Evolutionary conservation across 768 basidiomycete species (phyloP).

Genomic region (Aureoboletus auriporus): DNA sequence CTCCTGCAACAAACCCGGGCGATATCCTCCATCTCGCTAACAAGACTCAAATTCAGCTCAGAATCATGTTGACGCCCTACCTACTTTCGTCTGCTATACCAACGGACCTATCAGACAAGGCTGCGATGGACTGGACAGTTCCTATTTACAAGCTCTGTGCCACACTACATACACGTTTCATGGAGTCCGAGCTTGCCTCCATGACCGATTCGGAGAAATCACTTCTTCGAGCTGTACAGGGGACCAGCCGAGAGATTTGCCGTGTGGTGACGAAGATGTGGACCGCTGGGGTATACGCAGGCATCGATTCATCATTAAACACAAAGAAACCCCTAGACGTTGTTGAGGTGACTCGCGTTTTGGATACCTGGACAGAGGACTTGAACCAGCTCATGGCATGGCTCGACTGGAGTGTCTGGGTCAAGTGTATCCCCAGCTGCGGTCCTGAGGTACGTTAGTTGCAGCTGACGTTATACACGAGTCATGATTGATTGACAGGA

Average conservation of each 20-base stretch:
- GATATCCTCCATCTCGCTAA: background rate
- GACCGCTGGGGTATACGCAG: constrained; percentile 28
- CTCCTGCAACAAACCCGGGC: constrained; percentile 6
- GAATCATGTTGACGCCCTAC: constrained; percentile 20
- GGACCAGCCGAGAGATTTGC: constrained; percentile 40
- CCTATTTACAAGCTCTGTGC: background rate
- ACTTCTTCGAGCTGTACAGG: constrained; percentile 23
- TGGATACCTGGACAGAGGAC: constrained; percentile 30
- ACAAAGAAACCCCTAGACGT: background rate
- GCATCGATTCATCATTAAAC: background rate
- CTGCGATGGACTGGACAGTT: constrained; percentile 9
- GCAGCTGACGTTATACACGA: background rate
- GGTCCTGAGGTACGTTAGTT: constrained; percentile 20
- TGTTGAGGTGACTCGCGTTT: constrained; percentile 1
- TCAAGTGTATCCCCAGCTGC: constrained; percentile 12
- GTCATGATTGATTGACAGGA: background rate
- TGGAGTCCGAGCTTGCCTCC: background rate
- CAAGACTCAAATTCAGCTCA: constrained; percentile 12
- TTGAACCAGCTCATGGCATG: constrained; percentile 37
- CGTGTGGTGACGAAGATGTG: constrained; percentile 24
- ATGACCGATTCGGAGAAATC: background rate
- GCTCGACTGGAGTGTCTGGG: constrained; percentile 29
- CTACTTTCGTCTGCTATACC: background rate
- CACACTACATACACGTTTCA: background rate
- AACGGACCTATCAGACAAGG: background rate